These are phyloP conservation scores for Myriangium duriaei DNA, from an alignment of 2,329 filamentous ascomycete genomes.

Conservation along the genomic window DNA sequence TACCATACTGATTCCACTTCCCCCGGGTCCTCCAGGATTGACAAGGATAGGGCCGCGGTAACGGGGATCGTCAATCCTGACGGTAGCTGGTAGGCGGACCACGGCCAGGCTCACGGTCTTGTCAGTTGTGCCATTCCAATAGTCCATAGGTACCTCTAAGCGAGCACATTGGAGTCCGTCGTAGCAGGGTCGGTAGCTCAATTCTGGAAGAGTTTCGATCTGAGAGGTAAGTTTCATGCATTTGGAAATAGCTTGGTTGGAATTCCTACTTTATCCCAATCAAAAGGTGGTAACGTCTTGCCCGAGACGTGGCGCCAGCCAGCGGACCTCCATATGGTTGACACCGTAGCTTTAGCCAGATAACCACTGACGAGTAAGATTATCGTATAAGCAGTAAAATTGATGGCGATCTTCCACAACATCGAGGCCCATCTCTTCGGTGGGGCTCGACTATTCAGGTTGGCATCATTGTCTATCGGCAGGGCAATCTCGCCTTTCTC, in stretches of 20 bases:
- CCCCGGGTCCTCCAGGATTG: conserved; percentile 34
- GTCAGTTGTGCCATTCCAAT: conserved; percentile 26
- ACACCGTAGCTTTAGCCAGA: too few relatives aligned
- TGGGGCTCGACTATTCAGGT: too few relatives aligned
- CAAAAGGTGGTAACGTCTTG: too few relatives aligned
- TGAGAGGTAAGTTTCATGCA: neutral
- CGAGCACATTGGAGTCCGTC: conserved; percentile 36
- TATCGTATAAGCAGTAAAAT: too few relatives aligned
- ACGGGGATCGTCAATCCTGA: conserved; percentile 25
- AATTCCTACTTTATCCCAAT: neutral
- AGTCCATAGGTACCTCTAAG: conserved; percentile 36
- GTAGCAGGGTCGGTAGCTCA: conserved; percentile 23
- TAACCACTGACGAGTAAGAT: too few relatives aligned
- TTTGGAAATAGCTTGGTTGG: neutral
- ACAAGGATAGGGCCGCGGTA: conserved; percentile 30
- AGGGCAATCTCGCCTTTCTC: too few relatives aligned
- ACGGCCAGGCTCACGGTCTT: conserved; percentile 31
- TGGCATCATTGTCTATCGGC: too few relatives aligned
- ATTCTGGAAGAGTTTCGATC: conserved; percentile 3
- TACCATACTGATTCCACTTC: conserved; percentile 25
- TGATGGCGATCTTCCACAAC: too few relatives aligned
- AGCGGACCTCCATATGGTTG: too few relatives aligned
- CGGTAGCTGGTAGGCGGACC: conserved; percentile 32
- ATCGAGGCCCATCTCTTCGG: too few relatives aligned
- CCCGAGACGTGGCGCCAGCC: too few relatives aligned